Evolutionary conservation across 345 rosid genomes (phyloP), one percentile per base, ranked within the genome.

Genomic region (Cardamine occulta): DNA sequence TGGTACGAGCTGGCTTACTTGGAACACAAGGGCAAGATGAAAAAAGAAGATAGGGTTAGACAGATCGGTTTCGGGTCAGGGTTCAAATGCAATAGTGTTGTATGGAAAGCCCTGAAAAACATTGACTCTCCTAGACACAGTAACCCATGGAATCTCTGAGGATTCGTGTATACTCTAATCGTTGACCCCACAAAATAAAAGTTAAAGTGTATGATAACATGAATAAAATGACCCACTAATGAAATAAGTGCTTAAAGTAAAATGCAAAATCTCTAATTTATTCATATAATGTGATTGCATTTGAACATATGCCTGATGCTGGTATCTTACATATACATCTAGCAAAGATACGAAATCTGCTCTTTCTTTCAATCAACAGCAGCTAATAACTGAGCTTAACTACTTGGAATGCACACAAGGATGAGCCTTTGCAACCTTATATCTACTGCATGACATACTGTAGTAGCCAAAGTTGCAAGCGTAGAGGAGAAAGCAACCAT

Each of bases 1-100:
- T 90, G 93, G 96, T 88, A 90, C 37, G 89, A 88, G 55, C 80
- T 90, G 62, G 91, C 91, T 57, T 87, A 84, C 79, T 66, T 87
- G 82, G 93, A 91, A 73, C 85, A 84, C 23, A 79, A 74, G 28
- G 40, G 5, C n/a, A 83, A 74, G 79, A 71, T 91, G 3, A 87
- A 80, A 76, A 74, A 65, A 67, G 89, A 88, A 1, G 83, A 91
- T 47, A 79, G 82, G 65, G 73, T 86, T 68, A 86, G 88, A 89
- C 91, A 91, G 56, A 75, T 87, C 24, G 87, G 86, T 35, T 85
- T 84, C 1, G 97, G 93, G 17, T 89, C 91, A 4, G 94, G 95
- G 35, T 84, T 86, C 68, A 87, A 87, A 81, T 87, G 97, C 69
- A 87, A 87, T 45, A 91, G 87, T 80, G 87, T 79, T 52, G 90